Conservation (phyloP, 345 rosid species). For the Rhodomyrtus tomentosa region DNA sequence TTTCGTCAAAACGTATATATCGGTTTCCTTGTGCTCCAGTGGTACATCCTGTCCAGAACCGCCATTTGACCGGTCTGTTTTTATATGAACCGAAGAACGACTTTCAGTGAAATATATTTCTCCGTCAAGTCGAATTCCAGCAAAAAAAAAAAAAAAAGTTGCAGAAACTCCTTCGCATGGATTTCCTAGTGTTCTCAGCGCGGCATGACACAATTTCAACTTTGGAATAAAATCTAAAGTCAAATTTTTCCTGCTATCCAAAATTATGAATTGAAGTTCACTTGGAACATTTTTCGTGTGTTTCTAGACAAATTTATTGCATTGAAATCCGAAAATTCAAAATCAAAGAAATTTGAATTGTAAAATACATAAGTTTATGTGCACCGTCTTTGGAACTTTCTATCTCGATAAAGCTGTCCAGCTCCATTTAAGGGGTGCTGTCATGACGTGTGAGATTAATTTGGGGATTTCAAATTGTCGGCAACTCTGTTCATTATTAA, state of each 20-base stretch:
- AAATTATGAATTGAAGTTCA: neutral
- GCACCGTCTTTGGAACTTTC: neutral
- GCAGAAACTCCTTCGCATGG: neutral
- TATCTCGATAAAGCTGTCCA: neutral
- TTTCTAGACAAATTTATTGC: rapidly evolving
- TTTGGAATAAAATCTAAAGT: no score
- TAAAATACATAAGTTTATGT: neutral
- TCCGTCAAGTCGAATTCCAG: neutral
- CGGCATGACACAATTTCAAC: no score
- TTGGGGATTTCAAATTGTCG: no score
- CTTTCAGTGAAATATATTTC: neutral
- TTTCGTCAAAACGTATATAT: neutral
- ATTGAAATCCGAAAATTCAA: neutral
- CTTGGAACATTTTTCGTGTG: rapidly evolving
- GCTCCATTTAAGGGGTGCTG: neutral
- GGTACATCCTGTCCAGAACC: neutral
- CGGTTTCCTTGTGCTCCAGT: neutral
- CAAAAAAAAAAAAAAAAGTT: neutral
- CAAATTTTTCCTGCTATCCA: no score
- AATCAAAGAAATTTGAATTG: neutral
- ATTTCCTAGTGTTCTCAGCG: no score
- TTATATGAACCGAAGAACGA: no score
- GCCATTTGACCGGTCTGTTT: no score
- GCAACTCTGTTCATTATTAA: no score
- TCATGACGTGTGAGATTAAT: neutral